phyloP scores from a whole-genome alignment of 108 stramenopile species.

The Nitzschia putrida region DNA sequence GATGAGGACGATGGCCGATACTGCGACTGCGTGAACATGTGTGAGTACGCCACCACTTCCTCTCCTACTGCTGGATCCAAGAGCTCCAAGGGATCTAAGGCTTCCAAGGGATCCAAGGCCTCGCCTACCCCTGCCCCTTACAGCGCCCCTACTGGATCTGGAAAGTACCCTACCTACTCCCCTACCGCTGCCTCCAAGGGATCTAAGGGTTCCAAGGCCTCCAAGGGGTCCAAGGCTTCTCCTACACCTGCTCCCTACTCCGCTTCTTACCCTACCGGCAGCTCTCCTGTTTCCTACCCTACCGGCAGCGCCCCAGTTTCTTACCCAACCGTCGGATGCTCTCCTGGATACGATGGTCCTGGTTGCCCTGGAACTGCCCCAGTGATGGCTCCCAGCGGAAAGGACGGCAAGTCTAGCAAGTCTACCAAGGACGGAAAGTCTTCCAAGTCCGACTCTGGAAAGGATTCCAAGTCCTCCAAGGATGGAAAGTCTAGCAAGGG shows the following conservation, averaged over 20 bases:
- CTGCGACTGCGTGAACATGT: constrained; percentile 12
- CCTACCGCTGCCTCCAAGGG: constrained; percentile 2
- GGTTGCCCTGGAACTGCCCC: no score
- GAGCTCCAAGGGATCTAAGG: constrained; percentile 8
- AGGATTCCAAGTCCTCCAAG: neutral
- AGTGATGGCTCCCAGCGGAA: neutral
- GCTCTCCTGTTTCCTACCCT: neutral
- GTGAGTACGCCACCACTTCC: neutral
- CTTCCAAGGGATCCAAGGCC: constrained; percentile 13
- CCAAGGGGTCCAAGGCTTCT: neutral
- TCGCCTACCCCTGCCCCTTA: no score
- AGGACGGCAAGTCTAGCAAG: neutral
- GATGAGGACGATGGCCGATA: constrained; percentile 15
- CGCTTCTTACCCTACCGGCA: neutral
- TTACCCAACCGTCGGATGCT: neutral
- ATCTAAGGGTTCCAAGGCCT: constrained; percentile 1
- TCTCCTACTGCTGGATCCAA: neutral
- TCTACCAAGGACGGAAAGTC: neutral
- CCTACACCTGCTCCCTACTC: neutral
- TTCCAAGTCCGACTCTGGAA: neutral
- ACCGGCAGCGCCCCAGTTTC: neutral
- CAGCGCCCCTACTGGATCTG: no score
- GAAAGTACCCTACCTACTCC: no score
- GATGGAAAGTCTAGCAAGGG: neutral
- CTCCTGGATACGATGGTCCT: no score